These are phyloP conservation scores for Euphorbia tirucalli DNA, from an alignment of 345 rosid species.

Conservation along the genomic window DNA sequence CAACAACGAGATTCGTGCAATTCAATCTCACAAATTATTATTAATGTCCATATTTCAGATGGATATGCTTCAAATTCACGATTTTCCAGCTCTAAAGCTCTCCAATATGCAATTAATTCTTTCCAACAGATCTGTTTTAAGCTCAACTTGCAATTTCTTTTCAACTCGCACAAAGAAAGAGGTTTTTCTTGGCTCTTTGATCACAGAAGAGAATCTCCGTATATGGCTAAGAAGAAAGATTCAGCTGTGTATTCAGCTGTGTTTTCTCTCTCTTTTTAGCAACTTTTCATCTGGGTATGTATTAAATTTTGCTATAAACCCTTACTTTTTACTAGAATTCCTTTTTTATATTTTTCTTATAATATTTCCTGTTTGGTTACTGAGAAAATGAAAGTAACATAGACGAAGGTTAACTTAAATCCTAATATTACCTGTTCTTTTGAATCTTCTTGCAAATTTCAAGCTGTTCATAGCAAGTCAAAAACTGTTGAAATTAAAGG, in stretches of 20 bases:
- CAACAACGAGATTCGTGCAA: slow-evolving; percentile 39
- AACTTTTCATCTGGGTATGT: slow-evolving; percentile 34
- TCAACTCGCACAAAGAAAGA: not conserved
- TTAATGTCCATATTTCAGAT: not conserved
- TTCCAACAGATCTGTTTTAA: slow-evolving; percentile 4
- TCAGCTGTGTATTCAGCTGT: too few species aligned
- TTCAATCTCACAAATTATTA: not conserved
- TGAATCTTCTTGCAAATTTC: not conserved
- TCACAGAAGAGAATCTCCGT: not conserved
- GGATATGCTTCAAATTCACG: slow-evolving; percentile 31
- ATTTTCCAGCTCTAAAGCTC: slow-evolving; percentile 39
- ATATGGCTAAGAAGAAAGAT: not conserved
- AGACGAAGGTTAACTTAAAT: not conserved
- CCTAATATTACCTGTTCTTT: not conserved
- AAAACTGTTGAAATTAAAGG: too few species aligned
- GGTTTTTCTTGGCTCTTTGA: not conserved
- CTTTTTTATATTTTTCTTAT: too few species aligned
- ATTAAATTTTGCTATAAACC: not conserved
- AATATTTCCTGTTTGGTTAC: slow-evolving; percentile 10
- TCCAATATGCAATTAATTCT: not conserved
- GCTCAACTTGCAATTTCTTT: not conserved
- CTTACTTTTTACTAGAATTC: not conserved
- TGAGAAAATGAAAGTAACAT: slow-evolving; percentile 11
- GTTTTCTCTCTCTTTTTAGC: slow-evolving; percentile 5
- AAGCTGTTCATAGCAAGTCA: not conserved